phyloP scores from a whole-genome alignment of 2,329 filamentous ascomycete genomes.

The Cryphonectria parasitica region DNA sequence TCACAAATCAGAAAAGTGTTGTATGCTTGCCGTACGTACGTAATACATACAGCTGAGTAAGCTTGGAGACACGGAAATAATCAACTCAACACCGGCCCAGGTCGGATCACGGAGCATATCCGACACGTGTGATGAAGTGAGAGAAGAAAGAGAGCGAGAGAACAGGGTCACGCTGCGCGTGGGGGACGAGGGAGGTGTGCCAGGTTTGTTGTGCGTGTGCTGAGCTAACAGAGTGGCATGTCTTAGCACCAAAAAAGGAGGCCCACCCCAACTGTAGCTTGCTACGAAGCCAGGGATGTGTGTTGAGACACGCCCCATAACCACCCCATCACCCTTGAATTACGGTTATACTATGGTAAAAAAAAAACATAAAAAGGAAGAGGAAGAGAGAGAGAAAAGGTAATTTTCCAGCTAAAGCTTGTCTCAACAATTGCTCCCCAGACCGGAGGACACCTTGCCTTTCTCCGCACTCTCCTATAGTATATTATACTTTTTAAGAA shows the following conservation, averaged over 20 bases:
- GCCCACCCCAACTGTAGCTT: not conserved
- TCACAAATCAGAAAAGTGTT: not conserved
- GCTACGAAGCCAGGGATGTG: not conserved
- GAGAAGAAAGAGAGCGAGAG: not conserved
- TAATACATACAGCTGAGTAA: not conserved
- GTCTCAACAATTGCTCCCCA: not conserved
- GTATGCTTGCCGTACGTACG: no score
- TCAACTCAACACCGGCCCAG: not conserved
- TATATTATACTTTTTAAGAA: not conserved
- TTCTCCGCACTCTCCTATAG: not conserved
- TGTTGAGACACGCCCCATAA: conserved; percentile 10
- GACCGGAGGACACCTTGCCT: not conserved
- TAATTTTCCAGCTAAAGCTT: not conserved
- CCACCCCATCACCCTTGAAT: not conserved
- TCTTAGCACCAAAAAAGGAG: not conserved
- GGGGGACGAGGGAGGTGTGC: no score
- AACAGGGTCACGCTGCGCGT: not conserved
- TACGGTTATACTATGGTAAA: not conserved
- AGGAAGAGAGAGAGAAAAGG: no score
- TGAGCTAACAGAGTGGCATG: not conserved
- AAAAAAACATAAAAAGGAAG: not conserved
- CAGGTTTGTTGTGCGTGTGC: not conserved
- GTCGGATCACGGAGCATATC: not conserved
- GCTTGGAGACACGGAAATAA: not conserved
- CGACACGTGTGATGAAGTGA: not conserved